Evolutionary conservation across 345 rosid genomes (phyloP), one percentile per base, ranked within the genome.

Genomic region (Lepidium aucheri): DNA sequence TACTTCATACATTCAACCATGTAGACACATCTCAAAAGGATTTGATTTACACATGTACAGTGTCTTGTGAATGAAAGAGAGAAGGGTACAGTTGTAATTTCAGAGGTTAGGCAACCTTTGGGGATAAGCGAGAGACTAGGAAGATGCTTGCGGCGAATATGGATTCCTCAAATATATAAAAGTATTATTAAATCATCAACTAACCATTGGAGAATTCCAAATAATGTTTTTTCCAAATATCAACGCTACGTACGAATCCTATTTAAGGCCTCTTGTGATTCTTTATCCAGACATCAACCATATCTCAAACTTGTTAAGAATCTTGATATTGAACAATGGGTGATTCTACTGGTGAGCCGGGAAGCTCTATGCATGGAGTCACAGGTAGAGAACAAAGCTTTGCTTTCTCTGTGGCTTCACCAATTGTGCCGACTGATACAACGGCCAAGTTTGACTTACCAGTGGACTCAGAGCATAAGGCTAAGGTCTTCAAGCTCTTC

Each of bases 301-400:
- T 17, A 18, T 18, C 8, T 36, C 49, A 35, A 59, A 53, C 22
- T 35, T 51, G 22, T 28, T 28, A 58, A 65, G 9, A 1, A 56
- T 24, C 34, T 28, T 41, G 3, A 49, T 12, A 33, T 17, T 24
- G 2, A 67, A 0, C 34, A 17, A 74, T 74, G 78, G 60, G 47
- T 3, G 77, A 68, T 62, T 0, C 69, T 13, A 61, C 13, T 30
- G 78, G 65, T 11, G 78, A 78, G 13, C 86, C 91, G 3, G 91
- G 86, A 4, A 88, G 85, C 80, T 86, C 88, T 67, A 80, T 80
- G 88, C 87, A 89, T 68, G 87, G 86, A 63, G 85, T 82, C 3
- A 79, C 92, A 1, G 92, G 86, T 22, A 81, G 49, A 51, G 90
- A 84, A 67, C 87, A 81, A 33, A 53, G 66, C 4, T 86, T 71